Percentiles rank a stretch among this genome's conserved stretches.
These are phyloP conservation scores for Vitellaria paradoxa DNA, from an alignment of 179 eudicot genomes.

Conservation along the genomic window DNA sequence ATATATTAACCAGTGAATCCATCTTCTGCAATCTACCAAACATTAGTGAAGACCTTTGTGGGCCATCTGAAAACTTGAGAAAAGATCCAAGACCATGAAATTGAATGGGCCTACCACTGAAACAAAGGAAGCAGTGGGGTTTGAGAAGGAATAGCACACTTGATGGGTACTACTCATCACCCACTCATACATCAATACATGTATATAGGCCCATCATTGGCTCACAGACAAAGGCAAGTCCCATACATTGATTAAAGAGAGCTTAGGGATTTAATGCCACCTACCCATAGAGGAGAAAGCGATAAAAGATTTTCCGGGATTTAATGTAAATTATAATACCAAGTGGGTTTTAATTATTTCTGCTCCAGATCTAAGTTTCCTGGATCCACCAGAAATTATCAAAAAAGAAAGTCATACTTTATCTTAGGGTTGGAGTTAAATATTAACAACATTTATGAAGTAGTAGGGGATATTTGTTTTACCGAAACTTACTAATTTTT, in stretches of 20 bases:
- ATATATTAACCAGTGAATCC: too few species aligned
- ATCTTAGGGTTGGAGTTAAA: too few species aligned
- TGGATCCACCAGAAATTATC: too few species aligned
- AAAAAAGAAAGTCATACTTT: too few species aligned
- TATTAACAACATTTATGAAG: too few species aligned
- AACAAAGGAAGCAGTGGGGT: not conserved
- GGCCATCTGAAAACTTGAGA: not conserved
- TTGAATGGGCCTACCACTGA: constrained; percentile 13
- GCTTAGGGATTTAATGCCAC: constrained; percentile 10
- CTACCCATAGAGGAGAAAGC: not conserved
- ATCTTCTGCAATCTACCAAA: not conserved
- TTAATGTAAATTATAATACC: too few species aligned
- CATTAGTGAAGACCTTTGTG: not conserved
- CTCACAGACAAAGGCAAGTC: constrained; percentile 2
- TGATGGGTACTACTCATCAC: constrained; percentile 12
- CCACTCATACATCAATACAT: constrained; percentile 17
- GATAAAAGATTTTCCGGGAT: too few species aligned
- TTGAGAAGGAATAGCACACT: not conserved
- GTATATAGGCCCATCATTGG: constrained; percentile 17
- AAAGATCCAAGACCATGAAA: not conserved
- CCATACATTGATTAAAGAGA: not conserved
- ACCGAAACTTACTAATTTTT: too few species aligned
- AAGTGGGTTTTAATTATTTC: too few species aligned
- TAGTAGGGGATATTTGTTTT: too few species aligned
- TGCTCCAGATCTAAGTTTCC: too few species aligned